Base-by-base conservation (phyloP, 345 rosid genomes). In the Geranium brycei region DNA sequence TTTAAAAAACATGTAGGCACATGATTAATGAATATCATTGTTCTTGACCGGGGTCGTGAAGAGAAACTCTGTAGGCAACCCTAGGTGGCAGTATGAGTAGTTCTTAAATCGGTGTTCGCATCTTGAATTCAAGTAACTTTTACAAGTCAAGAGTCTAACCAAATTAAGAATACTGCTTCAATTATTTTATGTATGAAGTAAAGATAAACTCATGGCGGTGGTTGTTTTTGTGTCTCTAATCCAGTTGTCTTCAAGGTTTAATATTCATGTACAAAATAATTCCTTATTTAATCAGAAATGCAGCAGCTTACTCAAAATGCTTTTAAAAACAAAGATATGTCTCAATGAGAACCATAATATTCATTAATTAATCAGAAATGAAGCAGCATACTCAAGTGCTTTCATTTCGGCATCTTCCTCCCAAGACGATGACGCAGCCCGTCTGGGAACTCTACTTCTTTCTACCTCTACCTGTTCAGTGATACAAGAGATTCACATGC, bases 371-470 rank as follows among this genome's bases (percentile, higher is more conserved):
- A 8, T 40, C 19, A 38, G 31, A 59, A 56, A 56, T 32, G 23
- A 58, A 72, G 57, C 14, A 40, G 74, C 92, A 51, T 87, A 93
- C 99, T 91, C 99, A 1, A 91, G 96, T 55, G 82, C 87, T 81
- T 84, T 93, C 74, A 93, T 83, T 80, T 93, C 97, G 60, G 92
- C 56, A 60, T 93, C 96, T 73, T 93, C 99, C 69, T 91, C 97
- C 99, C 99, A 93, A 64, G 87, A 81, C 51, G 88, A 71, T 11
- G 85, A 86, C 19, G 18, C 18, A 62, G 86, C 68, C 41, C 91
- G 87, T 17, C 88, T 87, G 3, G 95, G 68, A 72, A 84, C 84
- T 73, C 87, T 93, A 78, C 78, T 76, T 79, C 85, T 88, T 83
- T 93, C 97, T 68, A 78, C 97, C 78, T 91, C 99, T 19, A 80